Percentiles rank a stretch among this genome's conserved stretches.
These are phyloP conservation scores for Ceratocystis harringtonii DNA, from an alignment of 2,329 filamentous ascomycete genomes.

Conservation along the genomic window DNA sequence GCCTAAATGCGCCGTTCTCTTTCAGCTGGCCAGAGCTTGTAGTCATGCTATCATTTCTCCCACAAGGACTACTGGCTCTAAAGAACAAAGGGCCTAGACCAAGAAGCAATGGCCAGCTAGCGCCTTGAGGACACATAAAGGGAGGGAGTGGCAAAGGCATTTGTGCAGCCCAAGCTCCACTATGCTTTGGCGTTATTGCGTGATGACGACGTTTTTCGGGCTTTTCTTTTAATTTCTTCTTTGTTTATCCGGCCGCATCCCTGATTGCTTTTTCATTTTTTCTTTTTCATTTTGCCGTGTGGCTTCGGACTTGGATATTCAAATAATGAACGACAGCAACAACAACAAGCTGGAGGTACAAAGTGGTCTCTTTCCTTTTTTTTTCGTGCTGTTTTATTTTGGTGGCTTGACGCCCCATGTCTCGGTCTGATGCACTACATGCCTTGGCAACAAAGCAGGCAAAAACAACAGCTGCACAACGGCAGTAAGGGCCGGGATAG, in stretches of 20 bases:
- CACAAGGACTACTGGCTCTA: not conserved
- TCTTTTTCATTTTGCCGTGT: not conserved
- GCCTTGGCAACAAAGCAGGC: not conserved
- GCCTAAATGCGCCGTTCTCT: not conserved
- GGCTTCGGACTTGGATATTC: not conserved
- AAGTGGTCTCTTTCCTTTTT: no score
- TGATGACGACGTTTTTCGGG: not conserved
- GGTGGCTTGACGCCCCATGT: not conserved
- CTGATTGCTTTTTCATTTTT: not conserved
- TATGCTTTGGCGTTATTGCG: not conserved
- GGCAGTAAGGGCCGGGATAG: no score
- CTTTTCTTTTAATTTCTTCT: not conserved
- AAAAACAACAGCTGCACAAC: not conserved
- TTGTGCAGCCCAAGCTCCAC: not conserved
- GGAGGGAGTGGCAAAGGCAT: not conserved
- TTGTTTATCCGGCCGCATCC: not conserved
- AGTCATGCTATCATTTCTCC: not conserved
- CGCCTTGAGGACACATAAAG: not conserved
- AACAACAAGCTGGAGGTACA: not conserved
- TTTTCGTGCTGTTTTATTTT: not conserved
- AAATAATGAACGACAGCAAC: not conserved
- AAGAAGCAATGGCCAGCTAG: not conserved
- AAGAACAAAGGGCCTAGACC: not conserved
- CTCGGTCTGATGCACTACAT: not conserved
- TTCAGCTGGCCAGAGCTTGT: not conserved